These are phyloP conservation scores for Quercus variabilis DNA, from an alignment of 306 rosid species.

Conservation along the genomic window DNA sequence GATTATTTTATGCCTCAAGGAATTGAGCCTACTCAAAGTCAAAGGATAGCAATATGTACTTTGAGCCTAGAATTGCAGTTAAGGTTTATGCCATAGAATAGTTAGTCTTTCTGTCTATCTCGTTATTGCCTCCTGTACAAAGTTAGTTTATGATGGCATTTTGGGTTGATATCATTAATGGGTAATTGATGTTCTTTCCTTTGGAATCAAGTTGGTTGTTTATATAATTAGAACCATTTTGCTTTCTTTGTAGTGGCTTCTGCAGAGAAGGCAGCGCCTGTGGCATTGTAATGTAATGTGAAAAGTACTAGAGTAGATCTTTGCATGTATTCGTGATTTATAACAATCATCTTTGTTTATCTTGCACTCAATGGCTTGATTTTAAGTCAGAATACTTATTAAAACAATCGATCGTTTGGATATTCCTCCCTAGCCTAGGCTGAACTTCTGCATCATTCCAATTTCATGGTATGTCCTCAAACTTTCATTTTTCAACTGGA, in stretches of 20 bases:
- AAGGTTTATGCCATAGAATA: not conserved
- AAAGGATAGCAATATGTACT: not conserved
- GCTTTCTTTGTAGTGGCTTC: too few species aligned
- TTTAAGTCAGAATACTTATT: too few species aligned
- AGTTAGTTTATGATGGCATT: not conserved
- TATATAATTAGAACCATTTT: not conserved
- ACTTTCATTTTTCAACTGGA: too few species aligned
- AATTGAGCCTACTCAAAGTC: not conserved
- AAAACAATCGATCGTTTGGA: too few species aligned
- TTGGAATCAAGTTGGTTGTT: not conserved
- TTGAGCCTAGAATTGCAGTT: not conserved
- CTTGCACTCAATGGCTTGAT: too few species aligned
- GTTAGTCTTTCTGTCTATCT: not conserved
- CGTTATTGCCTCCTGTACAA: not conserved
- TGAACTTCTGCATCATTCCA: too few species aligned
- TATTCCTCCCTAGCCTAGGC: too few species aligned
- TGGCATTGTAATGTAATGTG: not conserved
- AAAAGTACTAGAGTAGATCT: not conserved
- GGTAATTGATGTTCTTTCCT: not conserved
- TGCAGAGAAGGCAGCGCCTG: too few species aligned
- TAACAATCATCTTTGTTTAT: too few species aligned
- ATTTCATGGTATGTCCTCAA: too few species aligned
- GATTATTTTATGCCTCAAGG: not conserved
- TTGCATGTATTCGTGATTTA: not conserved
- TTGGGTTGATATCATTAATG: not conserved